These are phyloP conservation scores for Strigomonas culicis DNA, from an alignment of 208 protist genomes.

Conservation along the genomic window DNA sequence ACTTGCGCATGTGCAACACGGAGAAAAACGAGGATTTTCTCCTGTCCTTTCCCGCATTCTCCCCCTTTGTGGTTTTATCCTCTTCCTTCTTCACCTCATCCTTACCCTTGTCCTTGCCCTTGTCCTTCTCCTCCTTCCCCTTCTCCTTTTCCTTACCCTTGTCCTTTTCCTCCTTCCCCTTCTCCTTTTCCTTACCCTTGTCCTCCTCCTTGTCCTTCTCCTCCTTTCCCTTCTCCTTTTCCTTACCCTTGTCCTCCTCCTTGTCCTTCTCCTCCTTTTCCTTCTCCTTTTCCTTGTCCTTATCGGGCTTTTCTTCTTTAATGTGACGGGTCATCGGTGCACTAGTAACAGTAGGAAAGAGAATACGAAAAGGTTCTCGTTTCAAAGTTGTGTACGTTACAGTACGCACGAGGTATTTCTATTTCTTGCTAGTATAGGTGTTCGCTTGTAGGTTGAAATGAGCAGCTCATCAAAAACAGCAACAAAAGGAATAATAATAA, in stretches of 20 bases:
- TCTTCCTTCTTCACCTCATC: background rate
- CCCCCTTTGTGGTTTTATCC: too few species aligned
- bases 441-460: too few species aligned
- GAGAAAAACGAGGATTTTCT: too few species aligned
- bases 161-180: background rate
- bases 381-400: background rate
- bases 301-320: too few species aligned
- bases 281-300: too few species aligned
- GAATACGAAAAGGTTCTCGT: background rate
- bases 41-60: too few species aligned
- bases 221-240: too few species aligned
- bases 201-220: too few species aligned
- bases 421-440: background rate
- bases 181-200: background rate
- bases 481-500: conserved; percentile 3
- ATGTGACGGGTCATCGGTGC: too few species aligned
- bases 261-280: too few species aligned
- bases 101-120: background rate
- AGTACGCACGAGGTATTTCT: background rate
- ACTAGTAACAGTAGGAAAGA: background rate
- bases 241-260: background rate
- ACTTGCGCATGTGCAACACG: too few species aligned
- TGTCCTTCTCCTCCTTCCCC: too few species aligned
- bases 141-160: background rate
- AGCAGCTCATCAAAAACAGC: background rate